Conservation (phyloP, 345 rosid species). For the Aurinia saxatilis region DNA sequence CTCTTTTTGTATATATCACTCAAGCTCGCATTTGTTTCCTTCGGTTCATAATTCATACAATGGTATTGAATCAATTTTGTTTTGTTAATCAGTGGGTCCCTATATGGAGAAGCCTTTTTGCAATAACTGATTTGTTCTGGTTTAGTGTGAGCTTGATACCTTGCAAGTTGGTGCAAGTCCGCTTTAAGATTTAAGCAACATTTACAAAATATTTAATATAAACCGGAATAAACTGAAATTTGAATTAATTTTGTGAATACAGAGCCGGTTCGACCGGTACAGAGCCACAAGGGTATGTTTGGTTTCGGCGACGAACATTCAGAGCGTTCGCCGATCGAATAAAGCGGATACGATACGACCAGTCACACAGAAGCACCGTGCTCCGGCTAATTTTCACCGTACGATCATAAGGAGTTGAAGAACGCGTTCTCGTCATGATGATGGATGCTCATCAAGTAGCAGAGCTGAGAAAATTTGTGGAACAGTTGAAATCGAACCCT, state of each 20-base stretch:
- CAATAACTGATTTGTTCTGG: background rate
- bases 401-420: background rate
- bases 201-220: no score
- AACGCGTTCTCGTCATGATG: background rate
- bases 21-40: background rate
- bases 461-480: slow-evolving; percentile 42
- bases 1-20: background rate
- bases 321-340: background rate
- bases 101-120: no score
- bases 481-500: slow-evolving; percentile 53
- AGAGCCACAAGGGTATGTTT: background rate
- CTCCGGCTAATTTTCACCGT: background rate
- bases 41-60: background rate
- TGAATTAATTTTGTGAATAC: background rate
- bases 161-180: no score
- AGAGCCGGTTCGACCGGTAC: slow-evolving; percentile 9
- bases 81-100: background rate
- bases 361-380: background rate
- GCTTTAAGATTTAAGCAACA: no score
- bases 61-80: background rate
- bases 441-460: slow-evolving; percentile 45
- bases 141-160: background rate
- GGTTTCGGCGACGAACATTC: background rate
- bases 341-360: background rate
- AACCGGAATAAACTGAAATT: no score